A percentile compares a stretch with the other conserved stretches of the same genome.
These are phyloP conservation scores for Eimeria zaria DNA, from an alignment of 169 alveolate genomes.

Conservation along the genomic window DNA sequence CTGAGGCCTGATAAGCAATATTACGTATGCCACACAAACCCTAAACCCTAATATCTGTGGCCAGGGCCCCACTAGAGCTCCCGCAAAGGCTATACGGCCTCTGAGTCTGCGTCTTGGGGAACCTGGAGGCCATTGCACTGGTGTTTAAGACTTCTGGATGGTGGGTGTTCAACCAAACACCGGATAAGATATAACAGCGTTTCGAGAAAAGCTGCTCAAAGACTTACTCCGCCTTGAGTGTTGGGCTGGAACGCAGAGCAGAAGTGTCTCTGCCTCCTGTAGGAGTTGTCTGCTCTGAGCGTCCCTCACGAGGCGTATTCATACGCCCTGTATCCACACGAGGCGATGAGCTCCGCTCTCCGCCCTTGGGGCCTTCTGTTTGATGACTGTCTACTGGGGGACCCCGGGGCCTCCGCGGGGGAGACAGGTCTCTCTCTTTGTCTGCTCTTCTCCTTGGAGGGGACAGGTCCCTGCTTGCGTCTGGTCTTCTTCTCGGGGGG, in stretches of 20 bases:
- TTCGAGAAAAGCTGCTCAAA: not conserved
- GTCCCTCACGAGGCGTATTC: not conserved
- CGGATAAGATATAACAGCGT: not conserved
- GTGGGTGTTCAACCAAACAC: too few relatives aligned
- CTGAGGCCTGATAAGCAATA: not conserved
- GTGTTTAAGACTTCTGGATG: not conserved
- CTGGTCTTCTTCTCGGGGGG: slow-evolving; percentile 19
- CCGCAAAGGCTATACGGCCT: not conserved
- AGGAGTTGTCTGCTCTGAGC: not conserved
- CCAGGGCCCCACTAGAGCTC: not conserved
- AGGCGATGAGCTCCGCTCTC: not conserved
- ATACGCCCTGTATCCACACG: not conserved
- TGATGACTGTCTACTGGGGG: not conserved
- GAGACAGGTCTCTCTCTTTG: not conserved
- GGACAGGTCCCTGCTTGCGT: not conserved
- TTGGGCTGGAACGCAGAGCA: not conserved
- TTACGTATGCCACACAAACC: not conserved
- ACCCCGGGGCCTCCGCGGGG: slow-evolving; percentile 14
- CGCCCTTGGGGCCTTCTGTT: not conserved
- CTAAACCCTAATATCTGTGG: not conserved
- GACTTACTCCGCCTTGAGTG: not conserved
- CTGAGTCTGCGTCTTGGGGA: not conserved
- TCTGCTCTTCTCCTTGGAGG: not conserved
- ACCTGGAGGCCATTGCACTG: not conserved
- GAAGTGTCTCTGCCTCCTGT: not conserved